These are phyloP conservation scores for Aspergillus nanangensis DNA, from an alignment of 495 filamentous ascomycete species.

Conservation along the genomic window DNA sequence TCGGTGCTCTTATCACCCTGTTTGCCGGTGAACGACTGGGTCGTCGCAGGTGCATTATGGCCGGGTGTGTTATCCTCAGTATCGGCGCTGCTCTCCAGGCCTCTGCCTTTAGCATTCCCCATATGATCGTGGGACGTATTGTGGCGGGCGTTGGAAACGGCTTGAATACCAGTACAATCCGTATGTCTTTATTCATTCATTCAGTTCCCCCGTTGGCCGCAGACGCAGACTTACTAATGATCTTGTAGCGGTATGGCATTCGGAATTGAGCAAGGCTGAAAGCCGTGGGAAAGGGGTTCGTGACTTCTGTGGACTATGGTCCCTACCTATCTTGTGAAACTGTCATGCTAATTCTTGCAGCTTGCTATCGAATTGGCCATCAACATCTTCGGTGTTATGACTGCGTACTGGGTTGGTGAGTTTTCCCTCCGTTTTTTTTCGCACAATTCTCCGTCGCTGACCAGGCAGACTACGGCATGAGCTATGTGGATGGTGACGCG, in stretches of 20 bases:
- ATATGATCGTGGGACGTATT: constrained; percentile 48
- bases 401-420: constrained; percentile 34
- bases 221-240: too few relatives aligned
- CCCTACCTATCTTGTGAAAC: too few relatives aligned
- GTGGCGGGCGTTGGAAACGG: constrained; percentile 47
- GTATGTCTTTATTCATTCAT: constrained; percentile 13
- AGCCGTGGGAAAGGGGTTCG: constrained; percentile 60
- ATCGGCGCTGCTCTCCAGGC: constrained; percentile 54
- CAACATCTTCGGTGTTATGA: constrained; percentile 53
- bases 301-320: constrained; percentile 24
- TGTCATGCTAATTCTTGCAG: constrained; percentile 11
- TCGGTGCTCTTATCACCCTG: constrained; percentile 50
- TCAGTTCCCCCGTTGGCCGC: too few relatives aligned
- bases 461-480: constrained; percentile 28
- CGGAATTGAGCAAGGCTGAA: constrained; percentile 53
- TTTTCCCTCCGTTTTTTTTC: background rate
- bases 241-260: constrained; percentile 51
- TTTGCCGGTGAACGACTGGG: constrained; percentile 50
- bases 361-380: constrained; percentile 53
- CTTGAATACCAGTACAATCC: constrained; percentile 44
- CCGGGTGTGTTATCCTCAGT: constrained; percentile 48
- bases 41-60: constrained; percentile 48
- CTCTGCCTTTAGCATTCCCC: constrained; percentile 43
- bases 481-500: constrained; percentile 24
- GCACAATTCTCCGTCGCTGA: background rate